phyloP scores from a whole-genome alignment of 441 rosid species.

The Gossypium davidsonii region DNA sequence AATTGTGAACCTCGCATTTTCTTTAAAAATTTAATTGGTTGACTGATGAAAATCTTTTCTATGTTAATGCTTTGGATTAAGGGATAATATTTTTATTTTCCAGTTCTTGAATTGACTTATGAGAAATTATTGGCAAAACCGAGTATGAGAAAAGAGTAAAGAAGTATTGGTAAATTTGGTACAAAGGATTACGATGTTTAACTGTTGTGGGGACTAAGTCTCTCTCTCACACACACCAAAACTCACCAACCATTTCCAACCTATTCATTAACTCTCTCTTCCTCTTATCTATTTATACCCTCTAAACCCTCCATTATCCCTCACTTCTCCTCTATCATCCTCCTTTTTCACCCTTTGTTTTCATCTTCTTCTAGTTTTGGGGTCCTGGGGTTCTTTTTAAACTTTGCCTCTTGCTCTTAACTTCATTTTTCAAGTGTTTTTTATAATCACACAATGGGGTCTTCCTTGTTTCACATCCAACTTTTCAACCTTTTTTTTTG shows the following conservation, averaged over 20 bases:
- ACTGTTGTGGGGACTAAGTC: conserved; percentile 20
- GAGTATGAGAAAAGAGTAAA: conserved; percentile 28
- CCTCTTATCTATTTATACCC: not conserved
- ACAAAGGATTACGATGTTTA: conserved; percentile 69
- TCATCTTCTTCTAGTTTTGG: not conserved
- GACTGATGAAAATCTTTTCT: no score
- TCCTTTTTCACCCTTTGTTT: not conserved
- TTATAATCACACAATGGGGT: not conserved
- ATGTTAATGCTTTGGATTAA: no score
- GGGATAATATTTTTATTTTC: not conserved
- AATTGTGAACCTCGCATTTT: no score
- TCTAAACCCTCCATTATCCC: not conserved
- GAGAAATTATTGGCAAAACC: not conserved
- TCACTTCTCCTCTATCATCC: not conserved
- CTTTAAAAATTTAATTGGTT: no score
- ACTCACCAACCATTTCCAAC: conserved; percentile 31
- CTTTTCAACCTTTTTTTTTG: conserved; percentile 20
- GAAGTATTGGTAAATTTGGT: conserved; percentile 41
- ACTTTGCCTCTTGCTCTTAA: not conserved
- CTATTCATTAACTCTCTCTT: conserved; percentile 20
- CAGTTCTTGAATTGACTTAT: conserved; percentile 22
- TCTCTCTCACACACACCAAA: conserved; percentile 16
- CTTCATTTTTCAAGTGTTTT: not conserved
- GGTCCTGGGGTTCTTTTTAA: not conserved
- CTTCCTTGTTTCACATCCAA: not conserved